phyloP scores from a whole-genome alignment of 83 land plant species.

The Picea abies region DNA sequence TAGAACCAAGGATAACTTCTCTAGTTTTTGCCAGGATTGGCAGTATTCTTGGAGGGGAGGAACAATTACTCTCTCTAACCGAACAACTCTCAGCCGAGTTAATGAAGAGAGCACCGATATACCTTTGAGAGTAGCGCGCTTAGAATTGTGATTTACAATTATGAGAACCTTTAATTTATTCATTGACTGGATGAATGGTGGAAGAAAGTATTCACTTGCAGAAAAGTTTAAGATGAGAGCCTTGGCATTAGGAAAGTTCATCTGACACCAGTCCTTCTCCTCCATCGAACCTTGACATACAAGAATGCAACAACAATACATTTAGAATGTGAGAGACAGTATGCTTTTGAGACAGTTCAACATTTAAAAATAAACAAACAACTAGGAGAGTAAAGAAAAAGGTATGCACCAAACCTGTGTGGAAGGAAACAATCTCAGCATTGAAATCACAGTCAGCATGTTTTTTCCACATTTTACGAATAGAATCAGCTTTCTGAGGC shows the following conservation, averaged over 20 bases:
- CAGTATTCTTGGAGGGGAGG: slow-evolving; percentile 15
- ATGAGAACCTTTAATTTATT: slow-evolving; percentile 50
- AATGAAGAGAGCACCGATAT: slow-evolving; percentile 33
- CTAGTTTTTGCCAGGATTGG: slow-evolving; percentile 6
- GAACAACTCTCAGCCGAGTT: slow-evolving; percentile 38
- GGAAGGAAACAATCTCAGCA: slow-evolving; percentile 21
- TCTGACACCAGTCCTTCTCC: slow-evolving; percentile 49
- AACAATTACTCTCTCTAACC: slow-evolving; percentile 45
- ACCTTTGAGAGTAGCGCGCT: slow-evolving; percentile 32
- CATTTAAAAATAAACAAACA: background rate
- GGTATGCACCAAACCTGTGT: no score
- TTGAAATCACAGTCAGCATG: slow-evolving; percentile 30
- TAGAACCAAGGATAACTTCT: slow-evolving; percentile 33
- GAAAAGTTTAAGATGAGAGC: slow-evolving; percentile 66
- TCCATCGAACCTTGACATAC: slow-evolving; percentile 47
- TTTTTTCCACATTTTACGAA: slow-evolving; percentile 50
- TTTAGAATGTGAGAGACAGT: background rate
- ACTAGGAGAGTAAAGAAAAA: slow-evolving; percentile 45
- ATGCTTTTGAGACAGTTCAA: background rate
- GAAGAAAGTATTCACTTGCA: slow-evolving; percentile 47
- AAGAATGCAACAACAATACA: background rate
- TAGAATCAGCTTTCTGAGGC: slow-evolving; percentile 18
- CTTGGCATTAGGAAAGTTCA: slow-evolving; percentile 63
- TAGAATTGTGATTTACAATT: slow-evolving; percentile 32
- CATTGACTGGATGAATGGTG: slow-evolving; percentile 57